Evolutionary conservation across 2,329 filamentous ascomycete species (phyloP).

Genomic region (Aspergillus phoenicis): DNA sequence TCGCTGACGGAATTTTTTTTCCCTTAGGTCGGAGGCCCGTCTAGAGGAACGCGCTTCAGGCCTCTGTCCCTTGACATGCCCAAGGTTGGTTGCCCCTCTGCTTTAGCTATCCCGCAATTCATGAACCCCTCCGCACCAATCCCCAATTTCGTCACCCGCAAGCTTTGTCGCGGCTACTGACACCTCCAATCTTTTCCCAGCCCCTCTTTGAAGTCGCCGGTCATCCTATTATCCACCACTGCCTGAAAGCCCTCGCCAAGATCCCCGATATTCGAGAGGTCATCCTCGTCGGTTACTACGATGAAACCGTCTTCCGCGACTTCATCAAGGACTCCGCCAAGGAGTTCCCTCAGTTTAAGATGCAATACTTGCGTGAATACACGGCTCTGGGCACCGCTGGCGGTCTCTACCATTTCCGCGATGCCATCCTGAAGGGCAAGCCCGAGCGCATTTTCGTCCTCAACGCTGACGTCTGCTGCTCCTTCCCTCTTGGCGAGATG

Average conservation of each 20-base stretch:
- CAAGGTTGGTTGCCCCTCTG: constrained; percentile 64
- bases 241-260: constrained; percentile 86
- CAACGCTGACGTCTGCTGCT: constrained; percentile 98
- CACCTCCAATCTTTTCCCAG: constrained; percentile 47
- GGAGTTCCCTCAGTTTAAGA: constrained; percentile 83
- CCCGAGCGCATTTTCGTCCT: constrained; percentile 96
- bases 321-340: constrained; percentile 90
- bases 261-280: constrained; percentile 93
- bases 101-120: constrained; percentile 2
- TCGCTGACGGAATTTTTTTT: constrained; percentile 36
- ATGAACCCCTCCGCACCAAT: background rate
- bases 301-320: constrained; percentile 93
- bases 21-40: constrained; percentile 85
- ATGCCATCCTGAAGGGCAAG: constrained; percentile 93
- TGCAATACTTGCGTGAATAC: constrained; percentile 97
- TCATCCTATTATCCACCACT: constrained; percentile 98
- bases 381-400: constrained; percentile 93
- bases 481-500: constrained; percentile 95
- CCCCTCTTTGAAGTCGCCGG: constrained; percentile 98
- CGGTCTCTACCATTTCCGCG: constrained; percentile 97
- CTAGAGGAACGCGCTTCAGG: constrained; percentile 91
- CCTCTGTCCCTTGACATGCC: constrained; percentile 93
- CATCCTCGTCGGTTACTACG: constrained; percentile 98
- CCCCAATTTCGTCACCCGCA: constrained; percentile 3
- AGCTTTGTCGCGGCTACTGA: background rate